Evolutionary conservation across 306 rosid genomes (phyloP), one percentile per base, ranked within the genome.

Genomic region (Abrus pulchellus): DNA sequence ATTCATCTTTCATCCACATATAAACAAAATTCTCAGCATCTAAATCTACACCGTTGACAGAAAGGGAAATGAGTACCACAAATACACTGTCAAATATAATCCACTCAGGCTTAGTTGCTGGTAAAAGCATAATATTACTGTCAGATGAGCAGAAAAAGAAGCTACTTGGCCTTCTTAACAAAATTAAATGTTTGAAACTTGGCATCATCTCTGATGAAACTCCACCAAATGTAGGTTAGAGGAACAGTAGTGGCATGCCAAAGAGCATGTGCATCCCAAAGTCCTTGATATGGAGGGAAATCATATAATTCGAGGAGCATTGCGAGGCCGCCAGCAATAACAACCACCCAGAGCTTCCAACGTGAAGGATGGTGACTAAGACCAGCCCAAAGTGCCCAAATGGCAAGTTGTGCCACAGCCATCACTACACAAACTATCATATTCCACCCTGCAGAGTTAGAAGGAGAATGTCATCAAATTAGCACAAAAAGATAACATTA

Each of bases 161-260:
- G 69, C 78, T 93, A 93, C 78, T 89, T 90, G 70, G 91, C 87
- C 79, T 93, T 95, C 87, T 90, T 90, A 11, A 84, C 59, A 68
- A 77, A 79, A 68, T 43, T 53, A 27, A 87, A 80, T 67, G 97
- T 87, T 52, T 41, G 75, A 55, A 83, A 83, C 85, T 78, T 84
- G 1, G 93, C 97, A 78, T 94, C 98, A 10, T 94, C 98, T 74
- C 88, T 83, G 54, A 94, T 82, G 77, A 94, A 92, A 85, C 96
- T 89, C 98, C 98, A 94, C 97, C 97, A 92, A 44, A 92, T 12
- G 82, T 85, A 89, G 32, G 98, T 92, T 40, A 94, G 82, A 9
- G 98, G 98, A 81, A 92, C 69, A 33, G 93, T 92, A 45, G 88
- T 68, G 81, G 97, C 94, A 50, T 94, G 97, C 94, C 98, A 88